phyloP scores from a whole-genome alignment of 129 eudicot species.

The Flaveria robusta region DNA sequence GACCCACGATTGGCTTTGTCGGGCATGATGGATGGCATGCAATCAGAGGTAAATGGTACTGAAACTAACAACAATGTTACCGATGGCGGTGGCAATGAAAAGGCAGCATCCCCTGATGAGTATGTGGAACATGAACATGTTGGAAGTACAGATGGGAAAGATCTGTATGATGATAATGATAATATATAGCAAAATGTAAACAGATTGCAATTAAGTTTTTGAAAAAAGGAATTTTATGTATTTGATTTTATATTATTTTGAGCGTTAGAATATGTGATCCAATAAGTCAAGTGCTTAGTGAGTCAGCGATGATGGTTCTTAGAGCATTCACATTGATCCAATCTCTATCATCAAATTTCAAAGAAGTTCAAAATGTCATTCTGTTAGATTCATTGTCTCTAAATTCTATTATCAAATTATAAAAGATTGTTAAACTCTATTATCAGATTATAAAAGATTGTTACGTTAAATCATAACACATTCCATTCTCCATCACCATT shows the following conservation, averaged over 20 bases:
- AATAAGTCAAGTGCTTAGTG: conserved; percentile 31
- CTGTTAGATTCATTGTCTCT: too few relatives aligned
- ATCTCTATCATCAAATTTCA: too few relatives aligned
- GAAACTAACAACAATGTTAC: conserved; percentile 46
- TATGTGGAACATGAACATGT: conserved; percentile 35
- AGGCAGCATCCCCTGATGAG: conserved; percentile 15
- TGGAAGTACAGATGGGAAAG: conserved; percentile 45
- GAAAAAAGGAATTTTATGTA: conserved; percentile 36
- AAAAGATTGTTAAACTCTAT: too few relatives aligned
- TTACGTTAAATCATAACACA: too few relatives aligned
- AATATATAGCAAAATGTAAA: conserved; percentile 41
- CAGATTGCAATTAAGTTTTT: conserved; percentile 32
- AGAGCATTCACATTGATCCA: too few relatives aligned
- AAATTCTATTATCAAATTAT: too few relatives aligned
- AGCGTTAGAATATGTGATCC: conserved; percentile 31
- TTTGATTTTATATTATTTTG: conserved; percentile 26
- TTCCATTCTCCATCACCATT: too few relatives aligned
- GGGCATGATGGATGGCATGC: conserved; percentile 91
- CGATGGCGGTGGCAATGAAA: conserved; percentile 27
- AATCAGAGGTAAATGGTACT: conserved; percentile 54
- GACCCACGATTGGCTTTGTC: conserved; percentile 88
- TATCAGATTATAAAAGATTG: too few relatives aligned
- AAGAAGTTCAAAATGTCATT: too few relatives aligned
- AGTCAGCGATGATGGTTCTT: too few relatives aligned
- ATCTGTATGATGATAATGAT: conserved; percentile 38